phyloP scores from a whole-genome alignment of 2,329 filamentous ascomycete genomes.

The Parafenestella ontariensis region DNA sequence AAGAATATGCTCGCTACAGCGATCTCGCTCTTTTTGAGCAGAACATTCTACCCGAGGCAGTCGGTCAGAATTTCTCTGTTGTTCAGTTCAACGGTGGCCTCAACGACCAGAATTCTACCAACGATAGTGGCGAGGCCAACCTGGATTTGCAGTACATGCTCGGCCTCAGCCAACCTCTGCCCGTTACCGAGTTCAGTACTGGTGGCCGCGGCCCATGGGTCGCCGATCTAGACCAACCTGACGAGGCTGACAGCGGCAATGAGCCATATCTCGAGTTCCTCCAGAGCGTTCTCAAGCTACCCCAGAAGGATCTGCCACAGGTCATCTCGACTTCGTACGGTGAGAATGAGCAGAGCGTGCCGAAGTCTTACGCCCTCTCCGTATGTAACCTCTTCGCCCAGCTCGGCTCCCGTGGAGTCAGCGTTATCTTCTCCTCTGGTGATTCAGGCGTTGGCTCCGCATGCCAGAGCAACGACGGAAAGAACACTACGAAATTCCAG shows the following conservation, averaged over 20 bases:
- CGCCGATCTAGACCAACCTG: conserved; percentile 55
- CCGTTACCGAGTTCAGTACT: conserved; percentile 65
- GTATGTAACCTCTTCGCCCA: conserved; percentile 70
- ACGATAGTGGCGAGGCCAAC: conserved; percentile 61
- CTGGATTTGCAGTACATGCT: conserved; percentile 68
- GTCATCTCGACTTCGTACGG: conserved; percentile 71
- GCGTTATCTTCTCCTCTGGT: conserved; percentile 67
- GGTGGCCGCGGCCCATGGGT: conserved; percentile 63
- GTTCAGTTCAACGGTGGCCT: conserved; percentile 34
- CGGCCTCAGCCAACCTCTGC: conserved; percentile 60
- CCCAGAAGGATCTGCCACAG: conserved; percentile 61
- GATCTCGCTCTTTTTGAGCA: conserved; percentile 55
- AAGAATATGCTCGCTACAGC: conserved; percentile 57
- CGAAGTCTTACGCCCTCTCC: conserved; percentile 64
- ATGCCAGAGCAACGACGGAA: conserved; percentile 66
- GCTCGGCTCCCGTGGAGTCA: conserved; percentile 70
- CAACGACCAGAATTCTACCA: conserved; percentile 29
- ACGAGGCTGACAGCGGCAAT: conserved; percentile 59
- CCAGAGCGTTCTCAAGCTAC: conserved; percentile 62
- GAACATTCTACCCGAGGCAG: conserved; percentile 44
- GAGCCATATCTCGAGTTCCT: conserved; percentile 72
- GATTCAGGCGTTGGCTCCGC: conserved; percentile 63
- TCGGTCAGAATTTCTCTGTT: conserved; percentile 55
- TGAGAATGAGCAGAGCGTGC: conserved; percentile 70
- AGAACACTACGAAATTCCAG: conserved; percentile 62